Evolutionary conservation across 2,329 filamentous ascomycete species (phyloP).

Genomic region (Ophiostoma perfectum): DNA sequence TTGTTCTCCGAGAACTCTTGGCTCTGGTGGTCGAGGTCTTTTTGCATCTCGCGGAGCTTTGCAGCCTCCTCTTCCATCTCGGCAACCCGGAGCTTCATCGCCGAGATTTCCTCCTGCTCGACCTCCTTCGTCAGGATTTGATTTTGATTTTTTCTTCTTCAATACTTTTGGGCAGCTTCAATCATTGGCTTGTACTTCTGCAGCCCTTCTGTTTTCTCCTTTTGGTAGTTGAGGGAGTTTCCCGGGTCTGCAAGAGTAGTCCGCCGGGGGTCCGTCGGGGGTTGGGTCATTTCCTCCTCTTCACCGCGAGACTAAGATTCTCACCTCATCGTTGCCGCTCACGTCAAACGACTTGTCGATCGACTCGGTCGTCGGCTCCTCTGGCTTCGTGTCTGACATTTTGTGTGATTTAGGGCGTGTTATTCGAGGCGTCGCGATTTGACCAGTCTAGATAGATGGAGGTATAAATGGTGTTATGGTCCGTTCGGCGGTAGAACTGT

Average conservation of each 20-base stretch:
- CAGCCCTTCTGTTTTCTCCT: background rate
- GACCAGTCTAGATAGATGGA: background rate
- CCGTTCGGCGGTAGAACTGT: too few relatives aligned
- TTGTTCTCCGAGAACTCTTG: slow-evolving; percentile 84
- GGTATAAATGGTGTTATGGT: too few relatives aligned
- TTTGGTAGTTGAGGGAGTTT: too few relatives aligned
- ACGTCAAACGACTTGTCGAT: slow-evolving; percentile 38
- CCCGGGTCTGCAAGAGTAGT: too few relatives aligned
- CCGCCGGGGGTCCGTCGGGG: background rate
- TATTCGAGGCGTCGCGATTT: background rate
- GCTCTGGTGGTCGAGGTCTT: slow-evolving; percentile 75
- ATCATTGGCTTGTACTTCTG: background rate
- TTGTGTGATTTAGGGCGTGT: background rate
- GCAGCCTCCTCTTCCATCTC: slow-evolving; percentile 89
- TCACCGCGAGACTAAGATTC: slow-evolving; percentile 27
- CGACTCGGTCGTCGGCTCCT: slow-evolving; percentile 30
- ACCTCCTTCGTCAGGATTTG: slow-evolving; percentile 25
- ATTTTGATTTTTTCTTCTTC: slow-evolving; percentile 8
- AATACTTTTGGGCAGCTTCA: background rate
- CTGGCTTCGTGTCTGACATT: slow-evolving; percentile 32
- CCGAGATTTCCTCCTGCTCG: slow-evolving; percentile 68
- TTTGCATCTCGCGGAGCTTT: slow-evolving; percentile 82
- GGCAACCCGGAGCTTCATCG: slow-evolving; percentile 79
- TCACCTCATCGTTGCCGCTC: slow-evolving; percentile 46
- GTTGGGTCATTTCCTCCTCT: slow-evolving; percentile 21